These are phyloP conservation scores for Spathaspora girioi DNA, from an alignment of 805 yeast species.

Conservation along the genomic window DNA sequence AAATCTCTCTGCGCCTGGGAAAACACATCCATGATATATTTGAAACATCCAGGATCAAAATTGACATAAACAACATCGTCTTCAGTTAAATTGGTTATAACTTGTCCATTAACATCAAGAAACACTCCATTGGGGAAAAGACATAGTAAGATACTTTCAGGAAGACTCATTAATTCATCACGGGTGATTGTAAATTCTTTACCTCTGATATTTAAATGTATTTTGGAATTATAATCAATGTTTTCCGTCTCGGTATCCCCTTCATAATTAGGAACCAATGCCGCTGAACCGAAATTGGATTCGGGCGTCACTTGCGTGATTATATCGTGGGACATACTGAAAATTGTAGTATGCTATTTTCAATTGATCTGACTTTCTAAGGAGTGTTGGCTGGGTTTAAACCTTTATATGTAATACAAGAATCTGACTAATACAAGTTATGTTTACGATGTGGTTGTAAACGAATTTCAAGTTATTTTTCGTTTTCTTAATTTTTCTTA, in stretches of 20 bases:
- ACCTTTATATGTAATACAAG: not conserved
- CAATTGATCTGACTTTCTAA: not conserved
- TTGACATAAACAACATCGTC: constrained; percentile 78
- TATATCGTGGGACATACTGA: constrained; percentile 43
- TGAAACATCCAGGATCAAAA: constrained; percentile 82
- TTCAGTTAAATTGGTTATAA: constrained; percentile 74
- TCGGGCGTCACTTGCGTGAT: constrained; percentile 70
- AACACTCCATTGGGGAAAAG: constrained; percentile 89
- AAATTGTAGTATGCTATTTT: not conserved
- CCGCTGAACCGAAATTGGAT: constrained; percentile 8
- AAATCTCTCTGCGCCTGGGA: constrained; percentile 64
- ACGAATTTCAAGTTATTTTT: not conserved
- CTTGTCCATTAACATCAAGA: constrained; percentile 70
- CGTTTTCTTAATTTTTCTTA: too few relatives aligned
- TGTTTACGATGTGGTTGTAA: not conserved
- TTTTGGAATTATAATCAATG: constrained; percentile 60
- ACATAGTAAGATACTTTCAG: constrained; percentile 84
- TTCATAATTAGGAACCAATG: constrained; percentile 11
- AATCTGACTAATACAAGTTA: not conserved
- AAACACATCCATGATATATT: constrained; percentile 73
- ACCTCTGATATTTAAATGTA: constrained; percentile 78
- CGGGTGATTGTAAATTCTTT: constrained; percentile 70
- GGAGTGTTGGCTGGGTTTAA: not conserved
- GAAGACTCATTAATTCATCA: constrained; percentile 86
- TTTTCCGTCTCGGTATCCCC: constrained; percentile 19